phyloP scores from a whole-genome alignment of 2,329 filamentous ascomycete species.

The Colletotrichum siamense region DNA sequence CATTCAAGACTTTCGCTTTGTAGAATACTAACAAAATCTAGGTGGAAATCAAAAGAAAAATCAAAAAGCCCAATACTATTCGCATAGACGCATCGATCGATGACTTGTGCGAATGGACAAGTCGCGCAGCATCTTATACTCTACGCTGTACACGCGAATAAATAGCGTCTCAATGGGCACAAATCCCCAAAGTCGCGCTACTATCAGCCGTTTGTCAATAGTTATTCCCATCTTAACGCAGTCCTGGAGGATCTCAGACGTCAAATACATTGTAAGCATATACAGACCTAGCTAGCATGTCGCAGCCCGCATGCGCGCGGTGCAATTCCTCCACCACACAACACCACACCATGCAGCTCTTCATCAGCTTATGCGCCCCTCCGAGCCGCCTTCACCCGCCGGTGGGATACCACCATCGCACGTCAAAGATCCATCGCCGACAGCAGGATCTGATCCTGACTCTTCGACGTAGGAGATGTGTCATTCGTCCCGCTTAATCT shows the following conservation, averaged over 20 bases:
- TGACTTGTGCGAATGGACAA: neutral
- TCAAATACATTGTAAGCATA: neutral
- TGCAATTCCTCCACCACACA: neutral
- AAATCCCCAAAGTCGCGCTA: neutral
- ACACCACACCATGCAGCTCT: neutral
- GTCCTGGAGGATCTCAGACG: neutral
- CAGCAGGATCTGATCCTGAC: neutral
- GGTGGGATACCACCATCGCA: neutral
- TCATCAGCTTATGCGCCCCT: neutral
- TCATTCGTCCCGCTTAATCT: neutral
- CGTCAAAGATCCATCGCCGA: neutral
- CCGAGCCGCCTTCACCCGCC: neutral
- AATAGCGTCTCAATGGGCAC: rapidly evolving
- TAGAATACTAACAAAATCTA: too few species aligned
- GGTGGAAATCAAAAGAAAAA: too few species aligned
- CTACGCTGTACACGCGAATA: neutral
- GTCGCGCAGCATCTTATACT: neutral
- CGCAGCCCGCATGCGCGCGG: neutral
- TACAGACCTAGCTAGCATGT: neutral
- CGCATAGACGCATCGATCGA: neutral
- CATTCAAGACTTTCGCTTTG: too few species aligned
- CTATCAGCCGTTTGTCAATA: rapidly evolving
- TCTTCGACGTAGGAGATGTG: neutral
- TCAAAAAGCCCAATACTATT: too few species aligned
- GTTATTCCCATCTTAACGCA: neutral